Percentiles rank a stretch among this genome's conserved stretches.
These are phyloP conservation scores for Cyathus striatus DNA, from an alignment of 768 basidiomycete genomes.

Conservation along the genomic window DNA sequence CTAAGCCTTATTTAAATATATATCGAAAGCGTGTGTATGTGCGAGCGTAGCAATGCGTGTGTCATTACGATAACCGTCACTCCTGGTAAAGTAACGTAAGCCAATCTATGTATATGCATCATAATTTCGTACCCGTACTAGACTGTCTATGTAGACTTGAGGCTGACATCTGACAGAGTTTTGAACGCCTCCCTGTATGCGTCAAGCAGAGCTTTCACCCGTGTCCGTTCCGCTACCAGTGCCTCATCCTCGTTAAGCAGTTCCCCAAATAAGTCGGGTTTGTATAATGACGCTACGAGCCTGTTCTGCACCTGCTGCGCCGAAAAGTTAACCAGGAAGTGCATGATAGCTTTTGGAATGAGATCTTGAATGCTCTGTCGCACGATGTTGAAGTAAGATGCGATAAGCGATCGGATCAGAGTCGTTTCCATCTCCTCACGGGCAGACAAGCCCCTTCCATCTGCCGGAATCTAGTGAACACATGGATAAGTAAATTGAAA, in stretches of 20 bases:
- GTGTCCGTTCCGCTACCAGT: constrained; percentile 85
- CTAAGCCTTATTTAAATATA: no score
- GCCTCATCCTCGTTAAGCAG: constrained; percentile 94
- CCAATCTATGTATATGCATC: constrained; percentile 2
- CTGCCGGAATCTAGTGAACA: constrained; percentile 45
- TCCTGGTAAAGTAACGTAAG: constrained; percentile 1
- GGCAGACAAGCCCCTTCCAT: constrained; percentile 59
- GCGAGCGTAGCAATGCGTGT: no score
- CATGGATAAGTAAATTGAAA: constrained; percentile 2
- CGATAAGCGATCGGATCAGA: constrained; percentile 91
- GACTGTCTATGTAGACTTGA: constrained; percentile 51
- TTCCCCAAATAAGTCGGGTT: constrained; percentile 87
- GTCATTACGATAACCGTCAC: constrained; percentile 2
- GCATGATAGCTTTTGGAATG: constrained; percentile 98
- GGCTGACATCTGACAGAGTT: constrained; percentile 74
- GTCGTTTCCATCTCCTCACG: constrained; percentile 97
- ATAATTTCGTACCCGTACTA: no score
- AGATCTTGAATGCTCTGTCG: constrained; percentile 96
- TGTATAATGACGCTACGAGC: constrained; percentile 91
- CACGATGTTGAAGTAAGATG: constrained; percentile 93
- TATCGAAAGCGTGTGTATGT: constrained; percentile 1
- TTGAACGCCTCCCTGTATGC: constrained; percentile 96
- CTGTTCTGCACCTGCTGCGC: constrained; percentile 96
- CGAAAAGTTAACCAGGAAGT: constrained; percentile 95
- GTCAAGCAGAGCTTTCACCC: constrained; percentile 91